Conservation (phyloP, 768 basidiomycete species). For the Leccinum sublutescens region DNA sequence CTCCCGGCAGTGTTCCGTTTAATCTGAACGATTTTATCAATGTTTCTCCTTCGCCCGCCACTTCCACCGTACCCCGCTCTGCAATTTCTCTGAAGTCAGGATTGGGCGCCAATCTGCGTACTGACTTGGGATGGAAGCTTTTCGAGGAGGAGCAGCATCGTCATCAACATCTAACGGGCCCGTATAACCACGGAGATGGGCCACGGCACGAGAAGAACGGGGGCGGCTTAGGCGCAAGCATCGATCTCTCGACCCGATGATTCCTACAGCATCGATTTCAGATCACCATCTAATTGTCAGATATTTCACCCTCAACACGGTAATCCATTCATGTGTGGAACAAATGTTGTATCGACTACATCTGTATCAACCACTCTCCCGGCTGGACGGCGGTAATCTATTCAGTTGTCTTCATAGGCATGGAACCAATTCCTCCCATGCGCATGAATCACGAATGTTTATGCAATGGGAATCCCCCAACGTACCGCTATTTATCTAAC, state of each 20-base stretch:
- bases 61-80: slow-evolving; percentile 32
- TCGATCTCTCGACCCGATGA: slow-evolving; percentile 30
- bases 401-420: slow-evolving; percentile 31
- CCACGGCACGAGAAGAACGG: slow-evolving; percentile 27
- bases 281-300: slow-evolving; percentile 15
- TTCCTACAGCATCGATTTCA: slow-evolving; percentile 6
- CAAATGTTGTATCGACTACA: slow-evolving; percentile 36
- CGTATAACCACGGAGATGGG: slow-evolving; percentile 21
- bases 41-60: slow-evolving; percentile 62
- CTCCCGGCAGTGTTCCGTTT: slow-evolving; percentile 43
- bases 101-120: slow-evolving; percentile 52
- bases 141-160: slow-evolving; percentile 71
- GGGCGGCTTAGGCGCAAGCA: slow-evolving; percentile 29
- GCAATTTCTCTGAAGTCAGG: slow-evolving; percentile 32
- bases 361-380: slow-evolving; percentile 34
- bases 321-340: slow-evolving; percentile 25
- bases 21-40: slow-evolving; percentile 73
- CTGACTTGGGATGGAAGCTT: slow-evolving; percentile 63
- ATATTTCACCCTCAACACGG: slow-evolving; percentile 17
- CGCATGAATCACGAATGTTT: slow-evolving; percentile 28
- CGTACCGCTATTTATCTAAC: slow-evolving; percentile 20
- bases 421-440: slow-evolving; percentile 18
- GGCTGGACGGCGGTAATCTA: slow-evolving; percentile 31
- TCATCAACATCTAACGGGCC: slow-evolving; percentile 24
- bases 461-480: slow-evolving; percentile 17